These are phyloP conservation scores for Fusarium irregulare DNA, from an alignment of 2,329 filamentous ascomycete genomes.

Conservation along the genomic window DNA sequence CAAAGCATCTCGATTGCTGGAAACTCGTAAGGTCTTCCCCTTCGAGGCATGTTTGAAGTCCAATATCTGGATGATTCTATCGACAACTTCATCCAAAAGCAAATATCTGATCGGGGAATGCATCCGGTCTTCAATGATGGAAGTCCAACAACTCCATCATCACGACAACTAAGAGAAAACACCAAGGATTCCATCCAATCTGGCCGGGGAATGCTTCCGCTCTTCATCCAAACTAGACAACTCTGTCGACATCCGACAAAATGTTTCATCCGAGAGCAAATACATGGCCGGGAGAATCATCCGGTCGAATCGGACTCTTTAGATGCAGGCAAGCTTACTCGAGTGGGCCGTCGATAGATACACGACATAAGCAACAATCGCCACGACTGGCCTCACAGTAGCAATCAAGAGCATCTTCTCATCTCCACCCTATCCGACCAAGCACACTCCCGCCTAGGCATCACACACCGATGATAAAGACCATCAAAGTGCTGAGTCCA, in stretches of 20 bases:
- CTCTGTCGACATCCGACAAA: background rate
- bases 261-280: background rate
- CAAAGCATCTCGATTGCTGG: fast-evolving
- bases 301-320: background rate
- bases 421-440: background rate
- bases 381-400: fast-evolving
- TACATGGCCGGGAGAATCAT: background rate
- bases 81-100: background rate
- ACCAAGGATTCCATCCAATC: background rate
- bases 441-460: background rate
- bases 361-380: background rate
- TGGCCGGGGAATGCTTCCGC: background rate
- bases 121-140: background rate
- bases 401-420: background rate
- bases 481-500: too few relatives aligned
- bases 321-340: background rate
- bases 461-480: background rate
- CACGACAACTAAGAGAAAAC: background rate
- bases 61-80: fast-evolving
- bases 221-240: background rate
- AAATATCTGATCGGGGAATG: background rate
- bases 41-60: background rate
- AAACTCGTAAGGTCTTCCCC: background rate
- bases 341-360: background rate
- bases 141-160: background rate